Evolutionary conservation across 306 rosid species (phyloP), one percentile per base, ranked within the genome.

Genomic region (Hippophae tibetana): DNA sequence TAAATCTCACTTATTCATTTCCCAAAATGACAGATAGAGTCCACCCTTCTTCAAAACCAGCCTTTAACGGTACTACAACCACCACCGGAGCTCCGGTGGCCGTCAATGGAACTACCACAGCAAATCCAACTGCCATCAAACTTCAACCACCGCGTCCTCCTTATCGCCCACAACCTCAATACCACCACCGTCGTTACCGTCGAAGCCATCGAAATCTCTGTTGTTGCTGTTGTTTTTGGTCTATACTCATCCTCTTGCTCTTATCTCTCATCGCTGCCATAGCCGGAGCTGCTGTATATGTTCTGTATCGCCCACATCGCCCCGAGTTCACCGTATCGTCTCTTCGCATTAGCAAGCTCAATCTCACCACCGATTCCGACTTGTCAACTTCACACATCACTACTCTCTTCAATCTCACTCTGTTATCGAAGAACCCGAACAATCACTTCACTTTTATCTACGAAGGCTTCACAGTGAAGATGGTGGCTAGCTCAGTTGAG

Each of bases 171-270:
- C 92, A 78, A 10, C 80, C 94, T 0, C 82, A 78, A 48, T 78
- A 83, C 81, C 72, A 57, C 10, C 63, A 57, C 58, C 74, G 72
- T 48, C 86, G 84, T 1, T 85, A 81, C 41, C 90, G 78, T 38
- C 83, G 94, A 7, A 73, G 86, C 56, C 31, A 70, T 63, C 89
- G 96, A 3, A 72, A 65, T 50, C 63, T 82, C 85, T 86, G 95
- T 72, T 92, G 99, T 71, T 86, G 99, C 79, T 92, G 83, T 64
- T 92, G 95, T 58, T 92, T 92, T 84, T 92, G 99, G 99, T 73
- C 90, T 0, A 70, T 92, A 4, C 86, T 92, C 54, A 3, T 74
- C 12, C 2, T 88, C 49, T 74, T 92, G 8, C 76, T 65, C 12
- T 61, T 73, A 0, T 79, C 81, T 0, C 90, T 92, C 40, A 82